Base-by-base conservation (phyloP, 1,284 basidiomycete genomes). In the Marasmius tenuissimus region DNA sequence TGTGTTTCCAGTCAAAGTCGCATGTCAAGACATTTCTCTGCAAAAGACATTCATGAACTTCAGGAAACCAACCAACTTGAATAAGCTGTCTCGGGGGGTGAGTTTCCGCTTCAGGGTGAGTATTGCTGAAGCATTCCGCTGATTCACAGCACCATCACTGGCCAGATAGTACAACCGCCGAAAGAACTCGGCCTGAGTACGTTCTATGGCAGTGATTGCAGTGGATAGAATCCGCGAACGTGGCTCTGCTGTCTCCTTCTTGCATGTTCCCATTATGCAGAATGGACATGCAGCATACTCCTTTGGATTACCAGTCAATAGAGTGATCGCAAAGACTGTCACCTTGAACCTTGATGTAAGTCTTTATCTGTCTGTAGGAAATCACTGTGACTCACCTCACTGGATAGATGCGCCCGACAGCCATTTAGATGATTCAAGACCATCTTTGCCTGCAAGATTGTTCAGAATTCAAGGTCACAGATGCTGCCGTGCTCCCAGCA, bases 1-100 rank as follows among this genome's bases (percentile, higher is more conserved):
- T 51, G 61, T 78, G 76, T 34, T 75, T 73, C 50, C 59, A 70
- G 51, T 78, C 76, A 55, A 75, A 75, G 60, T 77, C 71, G 0
- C 56, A 47, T 0, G 73, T 77, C 0, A 78, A 12, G 57, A 77
- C 74, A 58, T 76, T 11, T 72, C 66, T 8, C 77, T 74, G 18
- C 75, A 71, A 14, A 65, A 57, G 0, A 72, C 61, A 61, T 78
- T 67, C 38, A 78, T 56, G 40, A 76, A 65, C n/a, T 4, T 42
- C 0, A 78, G 64, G 4, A 60, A 56, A 8, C 47, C 10, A 8
- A 77, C 64, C 2, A 69, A 57, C 9, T n/a, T 49, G 47, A 10
- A 49, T 49, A 16, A 18, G 8, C 8, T 9, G 22, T n/a, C 22
- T 22, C 3, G 45, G 39, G 57, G 65, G 72, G 18, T 72, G 67